Evolutionary conservation across 768 basidiomycete genomes (phyloP).

Genomic region (Kwoniella mangroviensis): DNA sequence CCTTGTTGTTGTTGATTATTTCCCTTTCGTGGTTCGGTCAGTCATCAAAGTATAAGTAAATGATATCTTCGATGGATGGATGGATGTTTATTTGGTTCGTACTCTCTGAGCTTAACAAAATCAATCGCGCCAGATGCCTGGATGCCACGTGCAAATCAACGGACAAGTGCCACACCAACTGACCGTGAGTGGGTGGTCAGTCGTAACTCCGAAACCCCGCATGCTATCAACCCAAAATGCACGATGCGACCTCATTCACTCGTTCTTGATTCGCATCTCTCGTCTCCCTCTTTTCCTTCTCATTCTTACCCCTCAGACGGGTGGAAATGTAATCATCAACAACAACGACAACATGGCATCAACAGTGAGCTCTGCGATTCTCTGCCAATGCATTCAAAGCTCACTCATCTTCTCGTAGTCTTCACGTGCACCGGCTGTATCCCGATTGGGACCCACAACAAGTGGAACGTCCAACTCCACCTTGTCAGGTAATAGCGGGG

Average conservation of each 20-base stretch:
- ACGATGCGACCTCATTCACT: too few relatives aligned
- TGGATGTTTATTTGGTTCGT: too few relatives aligned
- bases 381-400: too few relatives aligned
- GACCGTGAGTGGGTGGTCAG: too few relatives aligned
- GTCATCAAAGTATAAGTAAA: too few relatives aligned
- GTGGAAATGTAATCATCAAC: constrained; percentile 29
- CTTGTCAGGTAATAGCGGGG: not conserved
- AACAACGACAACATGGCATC: constrained; percentile 14
- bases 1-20: too few relatives aligned
- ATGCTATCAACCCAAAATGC: constrained; percentile 2
- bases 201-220: constrained; percentile 11
- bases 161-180: not conserved
- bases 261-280: constrained; percentile 14
- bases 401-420: not conserved
- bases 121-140: not conserved
- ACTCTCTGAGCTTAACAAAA: too few relatives aligned
- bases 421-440: not conserved
- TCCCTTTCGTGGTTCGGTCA: too few relatives aligned
- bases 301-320: constrained; percentile 7
- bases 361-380: constrained; percentile 31
- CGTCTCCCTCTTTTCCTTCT: constrained; percentile 10
- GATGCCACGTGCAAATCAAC: not conserved
- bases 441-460: not conserved
- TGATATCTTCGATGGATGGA: too few relatives aligned
- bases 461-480: not conserved